Conservation (phyloP, 1,284 basidiomycete genomes). For the Austroboletus rostrupii region DNA sequence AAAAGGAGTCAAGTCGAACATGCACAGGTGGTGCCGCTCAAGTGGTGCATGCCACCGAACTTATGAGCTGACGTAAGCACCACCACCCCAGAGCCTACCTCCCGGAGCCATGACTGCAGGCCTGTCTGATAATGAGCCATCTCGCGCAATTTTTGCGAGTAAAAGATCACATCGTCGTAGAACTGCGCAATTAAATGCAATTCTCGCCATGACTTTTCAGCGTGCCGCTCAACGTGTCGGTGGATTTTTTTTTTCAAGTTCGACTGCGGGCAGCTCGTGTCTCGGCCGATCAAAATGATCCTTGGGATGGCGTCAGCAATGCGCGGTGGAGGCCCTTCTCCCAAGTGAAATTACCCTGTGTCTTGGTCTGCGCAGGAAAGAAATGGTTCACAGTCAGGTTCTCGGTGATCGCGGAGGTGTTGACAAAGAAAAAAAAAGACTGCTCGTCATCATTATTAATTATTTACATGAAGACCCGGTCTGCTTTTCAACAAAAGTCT, state of each 20-base stretch:
- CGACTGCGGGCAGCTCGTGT: not conserved
- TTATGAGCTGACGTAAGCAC: conserved; percentile 21
- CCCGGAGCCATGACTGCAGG: not conserved
- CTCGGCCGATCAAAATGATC: no score
- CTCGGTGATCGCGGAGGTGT: no score
- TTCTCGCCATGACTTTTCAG: not conserved
- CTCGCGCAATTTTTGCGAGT: conserved; percentile 4
- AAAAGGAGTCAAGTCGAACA: conserved; percentile 21
- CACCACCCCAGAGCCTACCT: conserved; percentile 18
- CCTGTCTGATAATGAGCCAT: conserved; percentile 11
- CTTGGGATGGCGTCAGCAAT: no score
- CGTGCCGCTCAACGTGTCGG: no score
- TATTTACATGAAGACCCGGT: no score
- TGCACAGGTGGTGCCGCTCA: conserved; percentile 16
- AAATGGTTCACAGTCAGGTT: no score
- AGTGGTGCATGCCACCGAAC: conserved; percentile 17
- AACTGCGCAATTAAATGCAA: conserved; percentile 4
- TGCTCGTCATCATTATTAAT: no score
- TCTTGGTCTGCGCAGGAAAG: no score
- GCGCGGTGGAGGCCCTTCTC: no score
- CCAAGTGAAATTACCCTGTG: no score
- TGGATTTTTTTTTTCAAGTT: not conserved
- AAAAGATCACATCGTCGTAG: not conserved
- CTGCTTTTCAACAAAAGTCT: no score
- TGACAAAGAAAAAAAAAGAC: no score